Evolutionary conservation across 371 early-diverging fungal genomes (phyloP).

Genomic region (Mucor indicus): DNA sequence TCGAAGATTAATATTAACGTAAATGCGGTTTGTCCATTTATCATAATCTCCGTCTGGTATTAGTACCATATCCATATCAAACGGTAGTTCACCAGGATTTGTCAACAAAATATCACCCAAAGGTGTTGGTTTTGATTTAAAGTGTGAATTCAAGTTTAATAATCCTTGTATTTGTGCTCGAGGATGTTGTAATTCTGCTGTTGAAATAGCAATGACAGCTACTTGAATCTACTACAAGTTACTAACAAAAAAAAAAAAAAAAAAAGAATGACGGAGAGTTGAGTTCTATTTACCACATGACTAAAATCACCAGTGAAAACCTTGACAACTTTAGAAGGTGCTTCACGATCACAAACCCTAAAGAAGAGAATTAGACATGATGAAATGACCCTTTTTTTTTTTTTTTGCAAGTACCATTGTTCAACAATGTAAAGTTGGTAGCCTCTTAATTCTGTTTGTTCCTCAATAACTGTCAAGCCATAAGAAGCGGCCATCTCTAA

Average conservation of each 20-base stretch:
- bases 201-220: conserved; percentile 47
- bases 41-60: conserved; percentile 67
- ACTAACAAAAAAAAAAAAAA: background rate
- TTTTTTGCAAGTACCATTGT: conserved; percentile 63
- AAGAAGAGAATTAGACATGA: background rate
- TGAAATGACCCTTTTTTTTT: background rate
- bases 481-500: conserved; percentile 44
- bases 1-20: conserved; percentile 61
- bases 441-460: conserved; percentile 46
- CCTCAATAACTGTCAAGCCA: conserved; percentile 45
- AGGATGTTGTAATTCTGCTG: conserved; percentile 47
- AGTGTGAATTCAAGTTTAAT: conserved; percentile 34
- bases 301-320: conserved; percentile 61
- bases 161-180: conserved; percentile 49
- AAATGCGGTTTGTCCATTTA: conserved; percentile 48
- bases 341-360: conserved; percentile 61
- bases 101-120: conserved; percentile 59
- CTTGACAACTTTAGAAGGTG: conserved; percentile 55
- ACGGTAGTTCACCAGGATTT: conserved; percentile 55
- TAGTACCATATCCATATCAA: conserved; percentile 59
- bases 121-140: conserved; percentile 51
- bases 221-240: conserved; percentile 56
- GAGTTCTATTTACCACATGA: conserved; percentile 54
- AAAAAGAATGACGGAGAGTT: background rate
- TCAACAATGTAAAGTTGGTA: conserved; percentile 69